These are phyloP conservation scores for Trichosporon sp. DNA, from an alignment of 1,284 basidiomycete species.

Conservation along the genomic window DNA sequence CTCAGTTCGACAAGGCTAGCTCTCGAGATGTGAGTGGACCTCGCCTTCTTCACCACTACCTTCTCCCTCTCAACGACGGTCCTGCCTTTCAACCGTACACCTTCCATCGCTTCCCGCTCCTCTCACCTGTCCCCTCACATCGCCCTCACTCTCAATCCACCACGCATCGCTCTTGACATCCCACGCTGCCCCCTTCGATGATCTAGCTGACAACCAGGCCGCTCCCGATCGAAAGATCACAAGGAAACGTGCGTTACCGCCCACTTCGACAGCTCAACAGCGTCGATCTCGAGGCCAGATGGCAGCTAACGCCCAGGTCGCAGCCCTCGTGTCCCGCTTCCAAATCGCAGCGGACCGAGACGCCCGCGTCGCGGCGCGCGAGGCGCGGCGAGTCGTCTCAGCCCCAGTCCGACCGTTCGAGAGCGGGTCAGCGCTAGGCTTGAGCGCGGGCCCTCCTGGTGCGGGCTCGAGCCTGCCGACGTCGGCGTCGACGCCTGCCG, in stretches of 20 bases:
- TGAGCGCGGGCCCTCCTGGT: neutral
- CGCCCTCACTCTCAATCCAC: neutral
- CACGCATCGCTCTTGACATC: neutral
- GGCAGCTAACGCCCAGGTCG: conserved; percentile 17
- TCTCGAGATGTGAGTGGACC: too few relatives aligned
- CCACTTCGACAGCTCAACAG: neutral
- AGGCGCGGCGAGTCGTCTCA: conserved; percentile 9
- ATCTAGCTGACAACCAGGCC: conserved; percentile 18
- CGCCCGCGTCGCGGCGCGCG: conserved; percentile 10
- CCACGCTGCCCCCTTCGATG: too few relatives aligned
- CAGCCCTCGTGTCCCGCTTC: conserved; percentile 22
- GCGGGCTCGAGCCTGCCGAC: neutral
- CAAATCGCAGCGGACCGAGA: conserved; percentile 22
- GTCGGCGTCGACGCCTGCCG: neutral
- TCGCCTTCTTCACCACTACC: too few relatives aligned
- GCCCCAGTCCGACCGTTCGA: neutral
- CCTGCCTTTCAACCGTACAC: too few relatives aligned
- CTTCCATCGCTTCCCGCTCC: too few relatives aligned
- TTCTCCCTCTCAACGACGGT: too few relatives aligned
- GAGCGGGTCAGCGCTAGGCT: neutral
- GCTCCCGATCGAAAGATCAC: conserved; percentile 22
- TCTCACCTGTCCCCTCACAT: too few relatives aligned
- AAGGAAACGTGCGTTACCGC: conserved; percentile 22
- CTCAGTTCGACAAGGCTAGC: too few relatives aligned
- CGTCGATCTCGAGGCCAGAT: neutral